Percentiles rank a stretch among this genome's conserved stretches.
phyloP scores from a whole-genome alignment of 345 rosid species.

The Syzygium jambos region DNA sequence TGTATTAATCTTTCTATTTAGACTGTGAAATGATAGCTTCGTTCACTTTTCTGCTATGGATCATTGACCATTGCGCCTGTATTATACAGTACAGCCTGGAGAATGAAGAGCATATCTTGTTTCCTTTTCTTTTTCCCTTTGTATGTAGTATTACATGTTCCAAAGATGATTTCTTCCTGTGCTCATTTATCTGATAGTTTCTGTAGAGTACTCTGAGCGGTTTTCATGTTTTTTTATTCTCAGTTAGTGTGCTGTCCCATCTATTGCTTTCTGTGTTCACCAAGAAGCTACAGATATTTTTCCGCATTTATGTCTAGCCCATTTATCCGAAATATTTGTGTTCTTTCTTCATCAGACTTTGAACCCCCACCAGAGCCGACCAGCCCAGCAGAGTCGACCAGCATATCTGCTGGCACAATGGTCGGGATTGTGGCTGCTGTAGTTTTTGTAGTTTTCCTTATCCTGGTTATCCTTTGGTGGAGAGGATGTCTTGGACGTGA shows the following conservation, averaged over 20 bases:
- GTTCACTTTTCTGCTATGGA: background rate
- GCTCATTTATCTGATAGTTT: background rate
- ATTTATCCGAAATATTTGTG: background rate
- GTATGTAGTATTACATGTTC: background rate
- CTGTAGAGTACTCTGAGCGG: background rate
- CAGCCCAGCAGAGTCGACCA: no score
- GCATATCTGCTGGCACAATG: background rate
- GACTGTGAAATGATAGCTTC: background rate
- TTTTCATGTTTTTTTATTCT: background rate
- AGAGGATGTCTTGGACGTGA: background rate
- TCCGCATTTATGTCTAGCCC: background rate
- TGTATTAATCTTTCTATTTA: background rate
- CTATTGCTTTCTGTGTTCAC: background rate
- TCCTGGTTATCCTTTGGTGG: slow-evolving; percentile 8
- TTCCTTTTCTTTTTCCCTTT: background rate
- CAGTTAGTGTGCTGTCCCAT: background rate
- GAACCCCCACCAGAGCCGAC: background rate
- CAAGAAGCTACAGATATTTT: background rate
- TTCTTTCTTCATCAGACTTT: background rate
- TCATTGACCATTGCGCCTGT: background rate
- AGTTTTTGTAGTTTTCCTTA: background rate
- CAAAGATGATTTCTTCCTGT: background rate
- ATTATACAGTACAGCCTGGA: background rate
- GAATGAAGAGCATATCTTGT: background rate
- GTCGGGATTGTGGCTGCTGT: slow-evolving; percentile 4